Evolutionary conservation across 2,329 filamentous ascomycete species (phyloP).

Genomic region (Pyrenochaeta sp.): DNA sequence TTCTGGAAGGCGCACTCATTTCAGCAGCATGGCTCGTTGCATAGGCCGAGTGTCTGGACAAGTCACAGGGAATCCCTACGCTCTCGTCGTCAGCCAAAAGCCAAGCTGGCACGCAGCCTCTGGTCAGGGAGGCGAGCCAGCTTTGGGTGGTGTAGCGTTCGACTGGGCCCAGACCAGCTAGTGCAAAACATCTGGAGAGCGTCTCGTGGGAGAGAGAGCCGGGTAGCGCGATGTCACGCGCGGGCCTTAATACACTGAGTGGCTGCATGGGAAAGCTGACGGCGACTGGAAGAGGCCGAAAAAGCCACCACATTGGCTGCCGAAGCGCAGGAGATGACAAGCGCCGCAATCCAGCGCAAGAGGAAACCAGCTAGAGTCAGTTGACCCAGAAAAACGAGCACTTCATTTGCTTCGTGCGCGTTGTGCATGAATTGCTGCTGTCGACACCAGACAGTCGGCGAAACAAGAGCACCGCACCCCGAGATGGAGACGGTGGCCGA

Average conservation of each 20-base stretch:
- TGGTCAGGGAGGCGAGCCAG: constrained; percentile 20
- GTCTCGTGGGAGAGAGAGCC: constrained; percentile 20
- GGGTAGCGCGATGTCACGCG: constrained; percentile 26
- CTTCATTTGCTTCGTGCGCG: constrained; percentile 17
- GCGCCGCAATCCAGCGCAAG: not conserved
- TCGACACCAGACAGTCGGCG: constrained; percentile 29
- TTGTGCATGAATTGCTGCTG: constrained; percentile 9
- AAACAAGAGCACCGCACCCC: constrained; percentile 35
- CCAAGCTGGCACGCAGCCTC: constrained; percentile 42
- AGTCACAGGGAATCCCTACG: constrained; percentile 37
- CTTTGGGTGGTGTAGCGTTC: constrained; percentile 30
- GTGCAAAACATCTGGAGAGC: constrained; percentile 15
- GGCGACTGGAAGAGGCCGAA: constrained; percentile 7
- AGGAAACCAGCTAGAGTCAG: constrained; percentile 10
- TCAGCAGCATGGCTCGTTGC: constrained; percentile 27
- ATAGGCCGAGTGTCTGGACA: constrained; percentile 36
- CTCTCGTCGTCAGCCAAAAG: constrained; percentile 32
- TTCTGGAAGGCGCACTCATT: constrained; percentile 23
- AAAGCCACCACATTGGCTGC: constrained; percentile 1
- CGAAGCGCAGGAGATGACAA: constrained; percentile 15
- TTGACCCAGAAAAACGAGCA: constrained; percentile 15
- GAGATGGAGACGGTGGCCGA: constrained; percentile 18
- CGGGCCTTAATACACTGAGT: constrained; percentile 24
- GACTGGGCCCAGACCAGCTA: constrained; percentile 23
- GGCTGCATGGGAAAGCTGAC: constrained; percentile 29